A percentile compares a stretch with the other conserved stretches of the same genome.
Evolutionary conservation across 2,329 filamentous ascomycete species (phyloP).

Genomic region (Monosporascus sp.): DNA sequence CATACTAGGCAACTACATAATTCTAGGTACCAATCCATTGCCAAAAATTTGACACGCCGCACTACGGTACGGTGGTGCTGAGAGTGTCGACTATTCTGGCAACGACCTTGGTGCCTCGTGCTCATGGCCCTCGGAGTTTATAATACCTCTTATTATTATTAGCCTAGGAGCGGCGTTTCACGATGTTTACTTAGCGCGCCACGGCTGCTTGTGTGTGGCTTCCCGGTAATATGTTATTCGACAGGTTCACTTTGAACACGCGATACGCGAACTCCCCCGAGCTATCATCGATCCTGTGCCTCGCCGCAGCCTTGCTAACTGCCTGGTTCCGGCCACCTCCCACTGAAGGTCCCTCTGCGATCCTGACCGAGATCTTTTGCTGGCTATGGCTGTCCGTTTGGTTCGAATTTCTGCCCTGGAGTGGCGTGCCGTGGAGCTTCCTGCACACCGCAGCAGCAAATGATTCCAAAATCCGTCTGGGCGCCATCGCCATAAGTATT

Average conservation of each 20-base stretch:
- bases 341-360: background rate
- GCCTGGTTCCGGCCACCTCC: background rate
- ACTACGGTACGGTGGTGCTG: too few species aligned
- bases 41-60: too few species aligned
- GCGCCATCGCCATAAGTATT: background rate
- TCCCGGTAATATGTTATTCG: background rate
- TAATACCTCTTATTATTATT: too few species aligned
- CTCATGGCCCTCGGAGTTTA: too few species aligned
- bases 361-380: background rate
- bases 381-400: background rate
- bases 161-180: too few species aligned
- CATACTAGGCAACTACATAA: too few species aligned
- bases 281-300: background rate
- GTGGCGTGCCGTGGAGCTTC: background rate
- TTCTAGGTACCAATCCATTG: too few species aligned
- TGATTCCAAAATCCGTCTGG: background rate
- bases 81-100: too few species aligned
- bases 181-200: too few species aligned
- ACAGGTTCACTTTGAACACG: constrained; percentile 1
- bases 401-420: background rate
- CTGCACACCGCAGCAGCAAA: background rate
- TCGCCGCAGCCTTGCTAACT: background rate
- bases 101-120: too few species aligned
- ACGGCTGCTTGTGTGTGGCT: too few species aligned
- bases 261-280: background rate